Evolutionary conservation across 1,139 yeast genomes (phyloP), one percentile per base, ranked within the genome.

Genomic region (Protomyces macrosporus): DNA sequence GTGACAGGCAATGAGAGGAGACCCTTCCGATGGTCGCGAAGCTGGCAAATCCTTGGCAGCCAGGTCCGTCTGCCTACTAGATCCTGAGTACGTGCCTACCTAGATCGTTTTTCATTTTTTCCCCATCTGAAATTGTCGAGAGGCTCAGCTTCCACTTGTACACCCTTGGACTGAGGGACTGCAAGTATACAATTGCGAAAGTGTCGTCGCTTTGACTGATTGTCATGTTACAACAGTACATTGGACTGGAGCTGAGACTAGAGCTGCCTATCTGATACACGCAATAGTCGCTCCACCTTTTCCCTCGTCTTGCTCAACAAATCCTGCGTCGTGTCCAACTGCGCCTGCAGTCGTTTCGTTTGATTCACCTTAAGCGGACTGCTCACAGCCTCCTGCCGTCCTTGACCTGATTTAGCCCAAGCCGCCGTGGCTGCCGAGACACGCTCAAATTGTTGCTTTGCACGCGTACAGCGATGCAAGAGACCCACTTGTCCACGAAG

Each of bases 191-290:
- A 23, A 2, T 23, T 23, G 23, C 23, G 23, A 1, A 23, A 23
- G 23, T 23, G 23, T 2, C 1, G 23, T 23, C 23, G 23, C 23
- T 23, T 23, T 23, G 23, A 23, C 1, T 23, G 23, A 2, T 23
- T 23, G 23, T 23, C 23, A 23, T 23, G 1, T 23, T 23, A 23
- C 23, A 23, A 1, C 2, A 23, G 23, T 23, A 23, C 23, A 23
- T 23, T 23, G 23, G 2, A 2, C 23, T 1, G 23, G 2, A 23
- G 23, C 2, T 23, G 2, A 79, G 86, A 70, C 91, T 86, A 72
- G 23, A 16, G 32, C 6, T 45, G 51, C n/a, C 48, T 42, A 4
- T 42, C 36, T 32, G 53, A 50, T 12, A 52, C 7, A 12, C 55
- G 23, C 14, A 16, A 4, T 12, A 52, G 34, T 32, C 57, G n/a